Conservation (phyloP, 306 rosid genomes). For the Rubus idaeus region DNA sequence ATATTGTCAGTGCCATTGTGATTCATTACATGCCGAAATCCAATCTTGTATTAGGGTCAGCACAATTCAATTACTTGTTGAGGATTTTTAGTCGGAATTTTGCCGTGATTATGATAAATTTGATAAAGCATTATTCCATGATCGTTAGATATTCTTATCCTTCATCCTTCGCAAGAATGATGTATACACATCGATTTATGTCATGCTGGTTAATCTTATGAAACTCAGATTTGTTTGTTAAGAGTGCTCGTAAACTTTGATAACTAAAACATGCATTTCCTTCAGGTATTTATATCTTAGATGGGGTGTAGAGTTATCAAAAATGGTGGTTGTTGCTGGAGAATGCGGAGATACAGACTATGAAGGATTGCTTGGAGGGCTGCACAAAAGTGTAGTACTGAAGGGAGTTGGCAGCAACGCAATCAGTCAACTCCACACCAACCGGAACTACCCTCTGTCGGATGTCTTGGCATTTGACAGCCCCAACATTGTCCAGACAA, state of each 20-base stretch:
- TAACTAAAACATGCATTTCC: constrained; percentile 21
- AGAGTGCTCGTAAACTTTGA: constrained; percentile 20
- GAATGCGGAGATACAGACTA: constrained; percentile 95
- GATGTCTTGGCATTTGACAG: constrained; percentile 77
- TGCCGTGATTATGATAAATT: too few relatives aligned
- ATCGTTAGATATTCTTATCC: too few relatives aligned
- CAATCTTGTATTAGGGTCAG: too few relatives aligned
- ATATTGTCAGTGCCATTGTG: too few relatives aligned
- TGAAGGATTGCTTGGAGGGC: constrained; percentile 90
- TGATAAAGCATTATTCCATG: too few relatives aligned
- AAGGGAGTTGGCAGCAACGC: constrained; percentile 79
- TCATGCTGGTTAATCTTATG: background rate
- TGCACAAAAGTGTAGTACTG: constrained; percentile 74
- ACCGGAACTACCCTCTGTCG: constrained; percentile 84
- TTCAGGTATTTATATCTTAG: constrained; percentile 87
- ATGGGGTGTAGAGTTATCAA: constrained; percentile 94
- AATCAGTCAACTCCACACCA: constrained; percentile 60
- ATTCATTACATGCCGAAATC: background rate
- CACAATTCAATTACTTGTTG: too few relatives aligned
- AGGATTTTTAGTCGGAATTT: too few relatives aligned
- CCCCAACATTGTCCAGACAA: constrained; percentile 66
- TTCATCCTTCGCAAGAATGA: too few relatives aligned
- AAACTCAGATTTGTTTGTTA: background rate
- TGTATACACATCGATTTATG: background rate
- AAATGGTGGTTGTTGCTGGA: constrained; percentile 91